Evolutionary conservation across 371 early-diverging fungal genomes (phyloP), one percentile per base, ranked within the genome.

Genomic region (Mycotypha africana): DNA sequence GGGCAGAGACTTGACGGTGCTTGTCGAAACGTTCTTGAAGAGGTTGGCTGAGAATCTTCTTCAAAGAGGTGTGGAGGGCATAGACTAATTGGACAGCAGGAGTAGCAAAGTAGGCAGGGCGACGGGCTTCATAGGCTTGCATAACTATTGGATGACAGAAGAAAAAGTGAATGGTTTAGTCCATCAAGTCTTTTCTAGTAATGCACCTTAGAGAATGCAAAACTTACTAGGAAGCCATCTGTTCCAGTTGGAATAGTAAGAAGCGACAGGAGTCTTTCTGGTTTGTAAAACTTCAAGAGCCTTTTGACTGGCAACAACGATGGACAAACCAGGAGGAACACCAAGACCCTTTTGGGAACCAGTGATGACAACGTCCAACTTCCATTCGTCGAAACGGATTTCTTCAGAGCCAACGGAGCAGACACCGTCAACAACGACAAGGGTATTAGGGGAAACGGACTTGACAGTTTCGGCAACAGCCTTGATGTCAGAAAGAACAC

Each of bases 321-420:
- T 78, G 16, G 86, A 87, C 15, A 91, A 67, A 50, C 92, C 92
- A n/a, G 91, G 87, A 20, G 91, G 91, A 51, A 78, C 78, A 55
- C 97, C 97, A 25, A 97, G 62, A 16, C 94, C 96, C 81, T 97
- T 97, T 62, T 97, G 96, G 30, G 88, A 86, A 28, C 91, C 96
- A 14, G 95, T 93, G 54, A 92, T 70, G 22, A 92, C 80, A 22
- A 89, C 73, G 58, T 94, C 94, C 52, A 93, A 64, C 47, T 86
- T 86, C 94, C 94, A 94, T 42, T 78, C 89, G 62, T 95, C 95
- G 64, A 94, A 86, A 53, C 84, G 76, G 66, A 97, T 86, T 44
- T 85, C 86, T 70, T 97, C 98, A 19, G 89, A 91, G 17, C 88
- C 98, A 41, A 91, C 91, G 2, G 94, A 89, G 70, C 98, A 97